Evolutionary conservation across 2,329 filamentous ascomycete genomes (phyloP), one percentile per base, ranked within the genome.

Genomic region (Calonectria crousiana): DNA sequence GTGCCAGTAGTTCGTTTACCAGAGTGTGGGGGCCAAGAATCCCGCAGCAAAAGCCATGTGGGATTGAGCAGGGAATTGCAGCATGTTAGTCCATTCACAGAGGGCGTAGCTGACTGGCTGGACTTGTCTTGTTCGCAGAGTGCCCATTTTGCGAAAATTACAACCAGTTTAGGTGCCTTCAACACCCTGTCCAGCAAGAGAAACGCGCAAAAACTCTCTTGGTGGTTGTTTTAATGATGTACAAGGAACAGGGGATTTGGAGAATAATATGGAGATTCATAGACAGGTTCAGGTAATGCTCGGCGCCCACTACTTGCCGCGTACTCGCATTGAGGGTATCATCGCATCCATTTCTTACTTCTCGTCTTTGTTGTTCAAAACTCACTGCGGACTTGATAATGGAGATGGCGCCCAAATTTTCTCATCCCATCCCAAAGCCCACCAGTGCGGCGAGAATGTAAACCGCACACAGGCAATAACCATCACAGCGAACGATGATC

Each of bases 1-100:
- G 49, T 51, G 32, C 38, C 71, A 66, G 41, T 23, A 38, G 67
- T 67, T 69, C 67, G 58, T 67, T 18, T 28, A 18, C 56, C 16
- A 44, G 66, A 34, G 56, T 73, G 67, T 73, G 71, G 67, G 66
- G 71, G 23, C 56, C 56, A 58, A 65, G 41, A 67, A 58, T 73
- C 51, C 67, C 67, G 71, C 67, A 66, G 51, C 38, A 41, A 32
- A 44, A 20, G 34, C 71, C 60, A 70, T 69, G 67, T 72, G 71
- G 56, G 26, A 67, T 62, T 49, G 10, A 56, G 26, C 58, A 53
- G 67, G 56, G 58, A 52, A 60, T 52, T 52, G 53, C 47, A 18
- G 6, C 34, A 30, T 67, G 51, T 34, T 51, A 30, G 26, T 18
- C 23, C 32, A 65, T 44, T 47, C 20, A 53, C 44, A 47, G n/a